Conservation (phyloP, 306 rosid genomes). For the Prunus dulcis region DNA sequence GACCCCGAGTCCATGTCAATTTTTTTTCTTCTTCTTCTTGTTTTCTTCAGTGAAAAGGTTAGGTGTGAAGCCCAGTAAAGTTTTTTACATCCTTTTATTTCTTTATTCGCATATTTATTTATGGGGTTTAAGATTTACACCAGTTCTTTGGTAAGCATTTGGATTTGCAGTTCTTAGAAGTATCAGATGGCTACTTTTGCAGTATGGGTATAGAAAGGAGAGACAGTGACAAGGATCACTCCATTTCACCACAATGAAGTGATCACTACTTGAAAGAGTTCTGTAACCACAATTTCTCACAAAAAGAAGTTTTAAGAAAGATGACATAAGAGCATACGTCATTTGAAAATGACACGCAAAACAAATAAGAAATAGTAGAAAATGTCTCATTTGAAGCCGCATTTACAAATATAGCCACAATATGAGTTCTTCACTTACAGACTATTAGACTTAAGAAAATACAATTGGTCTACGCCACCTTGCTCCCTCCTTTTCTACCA, state of each 20-base stretch:
- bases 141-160: neutral
- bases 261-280: too few species aligned
- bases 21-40: neutral
- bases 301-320: neutral
- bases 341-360: neutral
- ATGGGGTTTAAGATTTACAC: neutral
- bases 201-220: too few species aligned
- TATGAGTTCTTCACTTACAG: conserved; percentile 16
- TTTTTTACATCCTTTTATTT: neutral
- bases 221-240: too few species aligned
- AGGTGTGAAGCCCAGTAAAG: neutral
- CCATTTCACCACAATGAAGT: too few species aligned
- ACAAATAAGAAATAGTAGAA: neutral
- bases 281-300: neutral
- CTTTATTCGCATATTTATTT: neutral
- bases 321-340: neutral
- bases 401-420: conserved; percentile 23
- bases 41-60: neutral
- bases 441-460: conserved; percentile 10
- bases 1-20: neutral
- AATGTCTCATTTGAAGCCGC: conserved; percentile 6
- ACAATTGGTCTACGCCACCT: conserved; percentile 16
- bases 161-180: neutral
- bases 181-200: neutral
- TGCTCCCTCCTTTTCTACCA: conserved; percentile 36